Evolutionary conservation across 768 basidiomycete species (phyloP), one percentile per base, ranked within the genome.

Genomic region (Ramaria sp.): DNA sequence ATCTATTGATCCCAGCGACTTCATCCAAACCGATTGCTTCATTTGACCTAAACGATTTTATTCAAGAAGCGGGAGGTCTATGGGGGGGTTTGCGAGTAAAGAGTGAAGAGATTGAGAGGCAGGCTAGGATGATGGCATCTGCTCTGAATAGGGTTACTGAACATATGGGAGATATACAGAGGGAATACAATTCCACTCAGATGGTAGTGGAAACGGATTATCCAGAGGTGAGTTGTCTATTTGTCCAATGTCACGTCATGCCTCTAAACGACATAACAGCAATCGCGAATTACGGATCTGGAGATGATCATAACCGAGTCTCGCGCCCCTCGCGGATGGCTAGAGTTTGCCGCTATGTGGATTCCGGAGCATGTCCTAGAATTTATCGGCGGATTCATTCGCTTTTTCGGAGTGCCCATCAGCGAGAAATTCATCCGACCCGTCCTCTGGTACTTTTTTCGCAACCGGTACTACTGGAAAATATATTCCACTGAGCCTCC

Each of bases 1-100:
- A 64, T 56, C 34, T 65, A 17, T 50, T 34, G 58, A 61, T 62
- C 53, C 57, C 43, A 43, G 27, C 31, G 20, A 20, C 27, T 19
- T 15, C 20, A 53, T 37, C 39, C 22, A 39, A 49, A 27, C 20
- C 0, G 9, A 30, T 4, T 10, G 1, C 7, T 34, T 20, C 46
- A 19, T 39, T 10, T 31, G 20, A 31, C 24, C 27, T 57, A 10
- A 22, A 6, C 6, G 22, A 47, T 6, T 30, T 49, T 7, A 57
- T 57, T 24, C 19, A 49, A 5, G 20, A 20, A n/a, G 45, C 31
- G 20, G 24, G 37, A 4, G 24, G 37, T 49, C 37, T 57, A 38
- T 57, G 55, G 55, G 19, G 37, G n/a, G 17, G 31, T 22, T 57
- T 57, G 30, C 27, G n/a, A 17, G 37, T 48, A 17, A 22, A 37